phyloP scores from a whole-genome alignment of 257 asterid genomes.

The Eustoma russellianum region DNA sequence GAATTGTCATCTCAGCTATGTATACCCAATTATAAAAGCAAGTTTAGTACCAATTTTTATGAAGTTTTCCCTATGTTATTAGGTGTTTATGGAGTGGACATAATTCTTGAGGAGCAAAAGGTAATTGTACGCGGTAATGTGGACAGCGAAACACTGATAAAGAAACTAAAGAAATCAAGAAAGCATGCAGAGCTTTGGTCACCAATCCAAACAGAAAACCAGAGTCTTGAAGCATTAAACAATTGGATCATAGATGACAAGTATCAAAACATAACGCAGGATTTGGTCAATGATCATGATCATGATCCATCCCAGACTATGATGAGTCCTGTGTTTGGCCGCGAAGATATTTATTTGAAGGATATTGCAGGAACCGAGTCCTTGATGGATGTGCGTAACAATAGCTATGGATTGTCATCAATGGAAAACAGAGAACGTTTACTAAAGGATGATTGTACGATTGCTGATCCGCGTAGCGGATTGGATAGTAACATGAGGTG shows the following conservation, averaged over 20 bases:
- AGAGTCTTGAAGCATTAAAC: neutral
- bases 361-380: slow-evolving; percentile 7
- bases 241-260: slow-evolving; percentile 12
- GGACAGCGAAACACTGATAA: slow-evolving; percentile 27
- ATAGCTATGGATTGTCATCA: slow-evolving; percentile 7
- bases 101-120: slow-evolving; percentile 26
- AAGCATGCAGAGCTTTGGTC: slow-evolving; percentile 57
- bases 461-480: slow-evolving; percentile 6
- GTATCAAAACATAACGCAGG: slow-evolving; percentile 16
- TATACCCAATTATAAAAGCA: neutral
- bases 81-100: slow-evolving; percentile 54
- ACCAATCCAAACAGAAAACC: slow-evolving; percentile 9
- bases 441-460: slow-evolving; percentile 17
- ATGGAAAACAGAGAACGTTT: slow-evolving; percentile 11
- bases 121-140: slow-evolving; percentile 27
- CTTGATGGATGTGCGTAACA: slow-evolving; percentile 5
- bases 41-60: neutral
- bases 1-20: neutral
- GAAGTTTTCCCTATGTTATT: neutral
- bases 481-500: slow-evolving; percentile 12
- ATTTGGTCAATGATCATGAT: slow-evolving; percentile 7
- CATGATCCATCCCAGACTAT: neutral
- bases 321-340: slow-evolving; percentile 5
- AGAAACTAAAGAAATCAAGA: slow-evolving; percentile 24
- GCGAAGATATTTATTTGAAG: slow-evolving; percentile 16